Evolutionary conservation across 2,329 filamentous ascomycete species (phyloP), one percentile per base, ranked within the genome.

Genomic region (Aspergillus fumigatus): DNA sequence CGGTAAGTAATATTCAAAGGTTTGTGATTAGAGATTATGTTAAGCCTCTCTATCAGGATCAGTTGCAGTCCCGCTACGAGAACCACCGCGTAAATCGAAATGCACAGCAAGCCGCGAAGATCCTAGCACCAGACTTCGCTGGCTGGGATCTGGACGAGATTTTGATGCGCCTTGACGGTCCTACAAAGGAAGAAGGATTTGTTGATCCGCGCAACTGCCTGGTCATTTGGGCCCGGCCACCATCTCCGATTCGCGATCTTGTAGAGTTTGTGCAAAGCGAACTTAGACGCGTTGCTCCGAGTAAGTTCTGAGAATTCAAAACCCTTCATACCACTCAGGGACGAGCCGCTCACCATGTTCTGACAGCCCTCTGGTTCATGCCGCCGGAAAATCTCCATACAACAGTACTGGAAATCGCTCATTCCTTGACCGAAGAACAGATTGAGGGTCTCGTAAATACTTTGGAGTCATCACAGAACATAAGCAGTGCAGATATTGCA

Each of bases 181-280:
- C 83, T 1, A 72, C 77, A 0, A 75, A 88, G 35, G 82, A 90
- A 63, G 88, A 88, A 1, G 86, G 84, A 1, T 95, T 87, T 67
- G 71, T 79, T 52, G 92, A 96, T 70, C 83, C 85, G 50, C 80
- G 92, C 40, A 82, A 96, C 68, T 93, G 91, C 70, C 80, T 96
- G 19, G 89, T 92, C 1, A 86, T 96, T 67, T 97, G 92, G 92
- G 90, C 89, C 1, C 80, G 91, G 9, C 92, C 92, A 11, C 87
- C 91, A 0, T 73, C 84, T 48, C 83, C 86, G 58, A 77, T 96
- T 23, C 79, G 87, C 48, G 74, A 80, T 25, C 75, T 97, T 58
- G 86, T 92, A 3, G 73, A 76, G 0, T 80, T 81, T 55, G 72
- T 96, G 25, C 92, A 96, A 73, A 73, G 79, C 49, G 80, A 84